Evolutionary conservation across 2,329 filamentous ascomycete genomes (phyloP).

Genomic region (Penicillium sp.): DNA sequence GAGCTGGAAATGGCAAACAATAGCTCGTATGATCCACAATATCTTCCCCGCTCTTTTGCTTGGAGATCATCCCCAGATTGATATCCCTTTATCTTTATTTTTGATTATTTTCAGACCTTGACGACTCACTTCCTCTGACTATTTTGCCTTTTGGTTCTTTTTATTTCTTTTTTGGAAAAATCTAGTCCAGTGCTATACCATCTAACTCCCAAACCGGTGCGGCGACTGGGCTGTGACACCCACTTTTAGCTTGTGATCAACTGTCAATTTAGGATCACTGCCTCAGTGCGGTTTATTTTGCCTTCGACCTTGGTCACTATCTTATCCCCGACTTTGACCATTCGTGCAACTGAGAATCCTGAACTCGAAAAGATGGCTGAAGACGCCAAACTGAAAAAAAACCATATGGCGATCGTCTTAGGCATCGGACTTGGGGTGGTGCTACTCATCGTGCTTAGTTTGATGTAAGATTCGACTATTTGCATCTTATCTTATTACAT

Average conservation of each 20-base stretch:
- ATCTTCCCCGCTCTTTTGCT: constrained; percentile 19
- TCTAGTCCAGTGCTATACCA: background rate
- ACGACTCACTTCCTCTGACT: background rate
- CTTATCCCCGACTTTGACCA: background rate
- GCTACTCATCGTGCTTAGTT: constrained; percentile 31
- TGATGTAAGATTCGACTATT: constrained; percentile 20
- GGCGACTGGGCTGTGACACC: background rate
- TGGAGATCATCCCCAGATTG: constrained; percentile 17
- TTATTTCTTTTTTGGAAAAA: background rate
- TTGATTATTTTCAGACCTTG: background rate
- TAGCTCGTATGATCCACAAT: constrained; percentile 1
- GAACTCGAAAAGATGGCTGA: constrained; percentile 16
- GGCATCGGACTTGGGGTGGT: constrained; percentile 34
- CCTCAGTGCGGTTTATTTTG: background rate
- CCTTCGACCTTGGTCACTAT: background rate
- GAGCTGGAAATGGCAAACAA: background rate
- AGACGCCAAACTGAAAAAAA: constrained; percentile 20
- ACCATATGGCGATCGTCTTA: constrained; percentile 34
- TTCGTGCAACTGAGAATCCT: background rate
- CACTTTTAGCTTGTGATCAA: background rate
- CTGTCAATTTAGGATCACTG: background rate
- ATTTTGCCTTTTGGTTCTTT: background rate
- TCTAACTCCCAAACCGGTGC: background rate
- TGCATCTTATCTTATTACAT: background rate
- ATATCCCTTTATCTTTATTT: background rate